A percentile compares a stretch with the other conserved stretches of the same genome.
Evolutionary conservation across 2,329 filamentous ascomycete species (phyloP).

Genomic region (Exophiala calicioides): DNA sequence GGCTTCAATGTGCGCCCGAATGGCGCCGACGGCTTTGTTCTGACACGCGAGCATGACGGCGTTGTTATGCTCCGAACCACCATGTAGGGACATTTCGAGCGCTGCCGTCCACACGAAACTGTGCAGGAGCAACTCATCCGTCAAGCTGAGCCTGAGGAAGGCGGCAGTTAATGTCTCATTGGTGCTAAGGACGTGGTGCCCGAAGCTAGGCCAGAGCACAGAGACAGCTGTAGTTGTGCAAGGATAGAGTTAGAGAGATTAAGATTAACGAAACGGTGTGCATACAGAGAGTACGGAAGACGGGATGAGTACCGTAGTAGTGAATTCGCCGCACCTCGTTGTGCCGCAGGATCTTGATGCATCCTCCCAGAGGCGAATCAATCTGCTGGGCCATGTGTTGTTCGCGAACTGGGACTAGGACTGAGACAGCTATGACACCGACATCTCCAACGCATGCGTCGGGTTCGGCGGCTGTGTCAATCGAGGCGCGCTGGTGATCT

Average conservation of each 20-base stretch:
- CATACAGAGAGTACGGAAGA: not conserved
- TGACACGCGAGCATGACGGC: conserved; percentile 17
- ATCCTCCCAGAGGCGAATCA: not conserved
- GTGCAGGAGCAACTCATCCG: conserved; percentile 14
- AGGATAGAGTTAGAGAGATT: not conserved
- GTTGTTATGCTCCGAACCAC: conserved; percentile 3
- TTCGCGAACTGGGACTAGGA: not conserved
- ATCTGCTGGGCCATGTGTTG: conserved; percentile 2
- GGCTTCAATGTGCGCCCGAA: conserved; percentile 11
- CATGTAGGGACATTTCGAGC: conserved; percentile 19
- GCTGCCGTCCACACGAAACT: conserved; percentile 16
- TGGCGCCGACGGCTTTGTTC: conserved; percentile 3
- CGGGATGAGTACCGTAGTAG: conserved; percentile 1
- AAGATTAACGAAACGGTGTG: not conserved
- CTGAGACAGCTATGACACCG: no score
- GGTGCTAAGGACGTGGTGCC: conserved; percentile 11
- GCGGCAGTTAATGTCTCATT: conserved; percentile 13
- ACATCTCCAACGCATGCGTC: no score
- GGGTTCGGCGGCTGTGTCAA: not conserved
- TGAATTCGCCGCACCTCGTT: conserved; percentile 5
- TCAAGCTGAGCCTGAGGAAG: conserved; percentile 17
- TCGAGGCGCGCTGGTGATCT: not conserved
- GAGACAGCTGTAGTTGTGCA: not conserved
- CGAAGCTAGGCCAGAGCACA: conserved; percentile 15
- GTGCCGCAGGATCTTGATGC: conserved; percentile 7